phyloP scores from a whole-genome alignment of 495 filamentous ascomycete species.

The Collariella sp. region DNA sequence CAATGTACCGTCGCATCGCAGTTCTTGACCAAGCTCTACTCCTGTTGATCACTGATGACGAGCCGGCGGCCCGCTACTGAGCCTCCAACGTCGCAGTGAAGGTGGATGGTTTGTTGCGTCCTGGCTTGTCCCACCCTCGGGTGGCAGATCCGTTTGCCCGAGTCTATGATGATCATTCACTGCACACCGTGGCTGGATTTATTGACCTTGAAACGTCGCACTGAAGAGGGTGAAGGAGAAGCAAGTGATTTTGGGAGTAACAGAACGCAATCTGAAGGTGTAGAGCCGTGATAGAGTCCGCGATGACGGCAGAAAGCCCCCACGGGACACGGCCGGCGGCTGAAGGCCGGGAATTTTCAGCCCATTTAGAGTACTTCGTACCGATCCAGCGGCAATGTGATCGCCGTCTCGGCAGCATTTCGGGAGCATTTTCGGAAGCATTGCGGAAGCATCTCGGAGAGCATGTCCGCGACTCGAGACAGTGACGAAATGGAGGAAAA shows the following conservation, averaged over 20 bases:
- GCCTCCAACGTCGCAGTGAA: not conserved
- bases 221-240: too few relatives aligned
- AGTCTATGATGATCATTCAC: not conserved
- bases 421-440: too few relatives aligned
- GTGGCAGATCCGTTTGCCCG: not conserved
- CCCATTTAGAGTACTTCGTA: too few relatives aligned
- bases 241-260: too few relatives aligned
- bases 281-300: constrained; percentile 1
- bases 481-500: too few relatives aligned
- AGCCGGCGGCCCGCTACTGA: not conserved
- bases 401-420: too few relatives aligned
- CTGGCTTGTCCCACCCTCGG: not conserved
- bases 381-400: too few relatives aligned
- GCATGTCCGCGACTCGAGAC: too few relatives aligned
- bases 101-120: not conserved
- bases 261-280: too few relatives aligned
- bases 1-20: not conserved
- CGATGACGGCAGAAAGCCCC: not conserved
- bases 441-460: too few relatives aligned
- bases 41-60: not conserved
- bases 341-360: not conserved
- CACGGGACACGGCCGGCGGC: not conserved
- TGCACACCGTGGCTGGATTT: not conserved
- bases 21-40: not conserved
- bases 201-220: too few relatives aligned